phyloP scores from a whole-genome alignment of 2,329 filamentous ascomycete genomes.

The Verticillium dahliae region DNA sequence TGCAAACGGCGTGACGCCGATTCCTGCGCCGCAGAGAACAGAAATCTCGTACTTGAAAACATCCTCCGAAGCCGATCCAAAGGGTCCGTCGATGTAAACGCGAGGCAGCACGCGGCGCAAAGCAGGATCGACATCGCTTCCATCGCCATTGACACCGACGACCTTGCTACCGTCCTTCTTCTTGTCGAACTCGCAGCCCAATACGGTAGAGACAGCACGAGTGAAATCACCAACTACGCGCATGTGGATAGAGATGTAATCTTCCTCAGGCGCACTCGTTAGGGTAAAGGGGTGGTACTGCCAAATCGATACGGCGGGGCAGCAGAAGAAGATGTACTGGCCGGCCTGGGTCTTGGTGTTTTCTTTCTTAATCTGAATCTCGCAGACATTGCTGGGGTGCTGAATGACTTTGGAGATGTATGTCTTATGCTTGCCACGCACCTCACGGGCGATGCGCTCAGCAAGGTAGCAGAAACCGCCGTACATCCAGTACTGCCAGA shows the following conservation, averaged over 20 bases:
- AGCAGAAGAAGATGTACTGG: constrained; percentile 86
- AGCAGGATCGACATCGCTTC: constrained; percentile 58
- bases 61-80: constrained; percentile 79
- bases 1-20: constrained; percentile 81
- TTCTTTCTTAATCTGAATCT: constrained; percentile 90
- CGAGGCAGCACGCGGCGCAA: constrained; percentile 69
- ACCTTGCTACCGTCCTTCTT: constrained; percentile 57
- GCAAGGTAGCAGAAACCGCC: constrained; percentile 73
- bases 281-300: constrained; percentile 86
- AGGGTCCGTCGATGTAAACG: constrained; percentile 79
- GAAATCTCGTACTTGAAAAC: constrained; percentile 85
- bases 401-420: constrained; percentile 86
- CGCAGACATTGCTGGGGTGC: constrained; percentile 81
- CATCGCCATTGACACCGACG: constrained; percentile 58
- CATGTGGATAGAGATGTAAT: constrained; percentile 84
- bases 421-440: constrained; percentile 75
- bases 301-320: constrained; percentile 79
- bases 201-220: constrained; percentile 56
- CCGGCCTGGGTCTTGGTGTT: constrained; percentile 74
- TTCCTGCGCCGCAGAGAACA: constrained; percentile 74
- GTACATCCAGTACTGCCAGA: constrained; percentile 89
- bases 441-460: constrained; percentile 72
- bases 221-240: constrained; percentile 81
- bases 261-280: constrained; percentile 81
- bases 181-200: constrained; percentile 69